Evolutionary conservation across 2,329 filamentous ascomycete genomes (phyloP), one percentile per base, ranked within the genome.

Genomic region (Cladosporium sp.): DNA sequence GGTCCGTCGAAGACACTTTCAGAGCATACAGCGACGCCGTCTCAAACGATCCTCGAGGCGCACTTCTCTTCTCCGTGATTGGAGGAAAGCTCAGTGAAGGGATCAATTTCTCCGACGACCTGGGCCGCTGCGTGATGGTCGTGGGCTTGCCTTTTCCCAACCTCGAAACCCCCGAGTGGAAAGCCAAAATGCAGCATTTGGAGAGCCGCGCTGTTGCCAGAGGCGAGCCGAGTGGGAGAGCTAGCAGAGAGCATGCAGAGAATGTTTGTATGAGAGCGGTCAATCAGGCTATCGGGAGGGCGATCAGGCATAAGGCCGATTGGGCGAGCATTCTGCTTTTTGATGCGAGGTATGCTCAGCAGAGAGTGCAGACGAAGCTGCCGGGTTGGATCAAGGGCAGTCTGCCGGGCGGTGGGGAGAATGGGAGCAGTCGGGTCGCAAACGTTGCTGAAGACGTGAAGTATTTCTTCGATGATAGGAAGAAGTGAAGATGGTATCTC

Each of bases 191-290:
- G 64, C 84, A 89, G 64, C 91, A 96, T 64, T 82, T 97, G 11
- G 88, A 95, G 62, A 73, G 80, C 0, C 83, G 76, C 56, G 73
- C 75, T 15, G 44, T 40, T 62, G 67, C 37, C 59, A 65, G 43
- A 50, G 64, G 56, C 39, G 63, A 57, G 54, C 65, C 65, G 22
- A 67, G 62, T 34, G 71, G 67, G 50, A 75, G 72, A 24, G 73
- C 84, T 4, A 84, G 86, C 2, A 75, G 85, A 47, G 88, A 92
- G 54, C 95, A 89, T 64, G 95, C 95, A 64, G 90, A 96, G 67
- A 97, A 97, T 65, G 83, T 89, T 0, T 96, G 91, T 67, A 96
- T 99, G 91, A 80, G 93, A 34, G 89, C 91, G 4, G 93, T 99
- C 4, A 99, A 99, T 67, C 93, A 99, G 73, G 93, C 89, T 64